Base-by-base conservation (phyloP, 2,329 filamentous ascomycete species). In the Fusarium marasasianum region DNA sequence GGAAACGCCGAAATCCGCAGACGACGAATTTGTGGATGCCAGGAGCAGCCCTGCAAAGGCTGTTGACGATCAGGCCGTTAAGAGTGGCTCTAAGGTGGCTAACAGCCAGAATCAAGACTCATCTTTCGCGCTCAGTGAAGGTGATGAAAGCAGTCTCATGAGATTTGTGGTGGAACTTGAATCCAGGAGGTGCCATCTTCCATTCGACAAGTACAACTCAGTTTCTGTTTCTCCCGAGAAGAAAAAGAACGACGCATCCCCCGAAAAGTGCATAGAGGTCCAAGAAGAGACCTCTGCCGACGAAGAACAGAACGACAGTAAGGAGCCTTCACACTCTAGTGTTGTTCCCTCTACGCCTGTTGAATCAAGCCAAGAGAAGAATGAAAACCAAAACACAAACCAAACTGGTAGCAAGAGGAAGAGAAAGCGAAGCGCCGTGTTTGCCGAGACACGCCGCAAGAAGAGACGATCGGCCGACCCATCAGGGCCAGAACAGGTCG, bases 151-250 rank as follows among this genome's bases (percentile, higher is more conserved):
- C 40, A 86, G 86, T 72, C 83, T 88, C 76, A 79, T 86, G 55
- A 82, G 84, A 57, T 81, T 89, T 11, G 83, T 86, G 7, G 83
- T 85, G n/a, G 86, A 88, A 72, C 78, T 89, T 14, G 87, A 88
- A 71, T 82, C 84, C 33, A 82, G 80, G 29, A 82, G 80, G 55
- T 80, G 81, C 66, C 76, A 80, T 18, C 76, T 77, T 38, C 74
- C 74, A 12, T 62, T 75, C 38, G 69, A 72, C 60, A 69, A 74
- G 40, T 54, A 56, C 53, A 63, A 67, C 37, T 69, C 66, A 17
- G 65, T 66, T 18, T 77, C 74, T 22, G 40, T 54, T 38, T 73
- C 71, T 26, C 69, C 68, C 8, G 71, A 75, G 53, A 74, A 73
- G 55, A 66, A 63, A 26, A 53, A 40, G 13, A 71, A 33, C 20